These are phyloP conservation scores for Acanthamoeba castellanii DNA, from an alignment of 208 protist species.

Conservation along the genomic window DNA sequence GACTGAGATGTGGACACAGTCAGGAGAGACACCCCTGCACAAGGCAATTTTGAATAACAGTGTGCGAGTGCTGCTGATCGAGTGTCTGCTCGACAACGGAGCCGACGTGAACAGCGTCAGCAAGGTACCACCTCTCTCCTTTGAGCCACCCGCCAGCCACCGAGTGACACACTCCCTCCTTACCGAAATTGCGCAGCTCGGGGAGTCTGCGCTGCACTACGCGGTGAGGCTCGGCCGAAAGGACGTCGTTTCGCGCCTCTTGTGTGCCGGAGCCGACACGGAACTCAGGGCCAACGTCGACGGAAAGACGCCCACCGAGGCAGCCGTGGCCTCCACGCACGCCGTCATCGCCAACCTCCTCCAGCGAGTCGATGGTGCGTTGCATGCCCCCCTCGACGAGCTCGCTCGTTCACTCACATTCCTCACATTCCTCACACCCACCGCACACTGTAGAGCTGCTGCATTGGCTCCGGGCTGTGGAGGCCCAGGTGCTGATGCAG, in stretches of 20 bases:
- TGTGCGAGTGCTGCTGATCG: constrained; percentile 79
- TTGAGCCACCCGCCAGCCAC: background rate
- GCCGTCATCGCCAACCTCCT: constrained; percentile 72
- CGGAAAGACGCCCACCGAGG: constrained; percentile 70
- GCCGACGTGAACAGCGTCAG: constrained; percentile 62
- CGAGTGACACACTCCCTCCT: background rate
- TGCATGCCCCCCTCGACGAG: constrained; percentile 6
- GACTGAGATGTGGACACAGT: background rate
- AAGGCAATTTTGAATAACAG: constrained; percentile 83
- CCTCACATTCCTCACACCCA: no score
- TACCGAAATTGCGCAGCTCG: background rate
- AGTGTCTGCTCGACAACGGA: constrained; percentile 72
- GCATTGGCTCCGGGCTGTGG: background rate
- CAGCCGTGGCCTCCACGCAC: constrained; percentile 24
- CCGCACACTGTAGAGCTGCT: background rate
- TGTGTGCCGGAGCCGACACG: constrained; percentile 37
- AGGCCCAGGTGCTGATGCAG: background rate
- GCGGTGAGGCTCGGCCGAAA: constrained; percentile 61
- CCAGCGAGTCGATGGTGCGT: constrained; percentile 73
- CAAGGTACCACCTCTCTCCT: constrained; percentile 15
- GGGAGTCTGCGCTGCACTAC: constrained; percentile 62
- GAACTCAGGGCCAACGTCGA: constrained; percentile 22
- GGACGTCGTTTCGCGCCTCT: constrained; percentile 47
- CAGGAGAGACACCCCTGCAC: constrained; percentile 83
- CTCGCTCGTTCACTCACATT: constrained; percentile 15